A percentile compares a stretch with the other conserved stretches of the same genome.
Evolutionary conservation across 2,329 filamentous ascomycete genomes (phyloP).

Genomic region (Colletotrichum sp.): DNA sequence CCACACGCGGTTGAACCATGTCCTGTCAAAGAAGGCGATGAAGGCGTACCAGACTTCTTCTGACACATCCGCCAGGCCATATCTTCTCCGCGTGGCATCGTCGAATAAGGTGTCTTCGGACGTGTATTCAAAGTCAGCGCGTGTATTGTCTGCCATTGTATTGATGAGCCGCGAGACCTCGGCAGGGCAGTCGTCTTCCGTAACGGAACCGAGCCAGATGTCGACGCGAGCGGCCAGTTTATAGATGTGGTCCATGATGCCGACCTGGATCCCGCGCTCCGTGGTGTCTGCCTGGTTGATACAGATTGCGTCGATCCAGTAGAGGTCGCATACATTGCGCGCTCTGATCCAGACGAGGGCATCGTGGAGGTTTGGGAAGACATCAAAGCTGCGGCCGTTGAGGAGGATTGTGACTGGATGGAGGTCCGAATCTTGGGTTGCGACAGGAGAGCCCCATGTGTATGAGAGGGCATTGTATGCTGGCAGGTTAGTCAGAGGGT

Average conservation of each 20-base stretch:
- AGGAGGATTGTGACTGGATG: not conserved
- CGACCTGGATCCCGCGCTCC: conserved; percentile 14
- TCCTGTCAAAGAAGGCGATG: conserved; percentile 16
- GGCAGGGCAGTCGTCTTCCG: not conserved
- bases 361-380: not conserved
- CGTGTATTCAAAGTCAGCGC: not conserved
- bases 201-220: conserved; percentile 19
- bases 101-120: not conserved
- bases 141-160: not conserved
- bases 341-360: conserved; percentile 3
- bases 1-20: conserved; percentile 22
- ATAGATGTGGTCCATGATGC: conserved; percentile 23
- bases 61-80: not conserved
- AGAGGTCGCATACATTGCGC: not conserved
- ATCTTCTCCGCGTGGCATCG: not conserved
- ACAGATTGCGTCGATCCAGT: conserved; percentile 23
- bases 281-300: conserved; percentile 17
- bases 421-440: not conserved
- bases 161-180: not conserved
- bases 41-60: conserved; percentile 12
- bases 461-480: conserved; percentile 9
- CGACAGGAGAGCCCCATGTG: not conserved
- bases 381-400: not conserved
- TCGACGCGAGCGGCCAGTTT: conserved; percentile 16
- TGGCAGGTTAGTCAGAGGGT: not conserved